Conservation (phyloP, 805 yeast genomes). For the Zygosaccharomyces lentus region DNA sequence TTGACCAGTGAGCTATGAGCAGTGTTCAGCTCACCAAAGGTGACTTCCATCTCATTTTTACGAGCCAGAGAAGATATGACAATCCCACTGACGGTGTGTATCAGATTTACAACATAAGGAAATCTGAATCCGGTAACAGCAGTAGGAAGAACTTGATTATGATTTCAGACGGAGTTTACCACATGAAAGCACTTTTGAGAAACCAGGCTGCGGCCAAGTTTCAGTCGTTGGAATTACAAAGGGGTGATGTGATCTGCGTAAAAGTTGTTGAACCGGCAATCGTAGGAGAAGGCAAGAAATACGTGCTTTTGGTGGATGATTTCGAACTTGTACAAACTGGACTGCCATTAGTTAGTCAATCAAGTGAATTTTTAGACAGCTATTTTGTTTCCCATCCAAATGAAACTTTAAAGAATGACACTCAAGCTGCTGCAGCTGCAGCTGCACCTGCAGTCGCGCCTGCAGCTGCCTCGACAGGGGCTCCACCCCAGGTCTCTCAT, state of each 20-base stretch:
- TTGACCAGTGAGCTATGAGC: conserved; percentile 15
- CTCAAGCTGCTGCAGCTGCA: conserved; percentile 8
- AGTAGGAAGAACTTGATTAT: conserved; percentile 35
- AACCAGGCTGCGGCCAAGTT: conserved; percentile 45
- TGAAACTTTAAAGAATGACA: conserved; percentile 32
- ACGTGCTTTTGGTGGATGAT: conserved; percentile 46
- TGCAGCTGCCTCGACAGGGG: conserved; percentile 5
- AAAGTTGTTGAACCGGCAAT: conserved; percentile 34
- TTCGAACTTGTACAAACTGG: conserved; percentile 41
- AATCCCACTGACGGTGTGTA: conserved; percentile 32
- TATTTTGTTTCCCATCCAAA: conserved; percentile 58
- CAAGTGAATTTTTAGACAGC: conserved; percentile 46
- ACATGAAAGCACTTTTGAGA: conserved; percentile 50
- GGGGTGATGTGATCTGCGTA: conserved; percentile 36
- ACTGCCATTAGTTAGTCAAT: conserved; percentile 38
- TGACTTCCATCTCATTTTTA: conserved; percentile 30
- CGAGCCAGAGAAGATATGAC: conserved; percentile 28
- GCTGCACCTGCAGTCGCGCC: conserved; percentile 3
- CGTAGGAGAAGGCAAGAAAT: conserved; percentile 41
- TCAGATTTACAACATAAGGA: conserved; percentile 32
- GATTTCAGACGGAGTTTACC: conserved; percentile 49
- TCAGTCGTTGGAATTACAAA: conserved; percentile 44
- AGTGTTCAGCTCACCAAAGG: conserved; percentile 22
- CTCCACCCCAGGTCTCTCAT: not conserved
- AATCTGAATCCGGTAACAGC: conserved; percentile 28